A percentile compares a stretch with the other conserved stretches of the same genome.
phyloP scores from a whole-genome alignment of 2,329 filamentous ascomycete genomes.

The Colletotrichum camelliae region DNA sequence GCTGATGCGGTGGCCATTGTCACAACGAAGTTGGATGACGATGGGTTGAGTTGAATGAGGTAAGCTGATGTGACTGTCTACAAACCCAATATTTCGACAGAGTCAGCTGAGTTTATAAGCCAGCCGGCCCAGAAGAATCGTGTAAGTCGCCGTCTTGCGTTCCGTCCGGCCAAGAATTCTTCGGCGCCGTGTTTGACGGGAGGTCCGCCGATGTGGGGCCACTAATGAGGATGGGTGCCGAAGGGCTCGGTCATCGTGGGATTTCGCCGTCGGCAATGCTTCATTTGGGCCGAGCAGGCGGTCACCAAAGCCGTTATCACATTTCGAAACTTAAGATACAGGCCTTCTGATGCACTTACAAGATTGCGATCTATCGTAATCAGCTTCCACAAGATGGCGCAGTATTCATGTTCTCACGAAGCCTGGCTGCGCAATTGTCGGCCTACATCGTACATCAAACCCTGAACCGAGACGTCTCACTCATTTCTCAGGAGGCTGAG shows the following conservation, averaged over 20 bases:
- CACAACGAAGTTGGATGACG: neutral
- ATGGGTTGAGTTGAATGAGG: too few species aligned
- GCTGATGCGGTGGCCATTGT: neutral
- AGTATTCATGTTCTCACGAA: neutral
- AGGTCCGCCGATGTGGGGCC: neutral
- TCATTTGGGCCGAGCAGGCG: neutral
- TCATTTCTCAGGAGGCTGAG: neutral
- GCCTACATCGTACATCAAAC: fast-evolving
- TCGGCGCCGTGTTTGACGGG: neutral
- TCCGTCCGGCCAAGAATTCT: neutral
- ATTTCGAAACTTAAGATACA: neutral
- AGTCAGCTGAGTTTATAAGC: neutral
- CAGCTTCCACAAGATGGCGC: neutral
- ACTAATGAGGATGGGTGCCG: neutral
- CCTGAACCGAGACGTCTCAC: neutral
- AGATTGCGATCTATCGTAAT: neutral
- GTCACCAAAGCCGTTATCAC: neutral
- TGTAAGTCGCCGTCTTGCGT: neutral
- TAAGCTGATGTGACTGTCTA: too few species aligned
- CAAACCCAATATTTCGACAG: too few species aligned
- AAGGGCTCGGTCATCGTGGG: neutral
- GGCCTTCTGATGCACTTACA: neutral
- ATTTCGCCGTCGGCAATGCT: neutral
- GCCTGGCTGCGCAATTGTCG: neutral
- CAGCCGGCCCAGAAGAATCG: neutral